Base-by-base conservation (phyloP, 163 green algal species). In the Chlamydomonas reinhardtii region DNA sequence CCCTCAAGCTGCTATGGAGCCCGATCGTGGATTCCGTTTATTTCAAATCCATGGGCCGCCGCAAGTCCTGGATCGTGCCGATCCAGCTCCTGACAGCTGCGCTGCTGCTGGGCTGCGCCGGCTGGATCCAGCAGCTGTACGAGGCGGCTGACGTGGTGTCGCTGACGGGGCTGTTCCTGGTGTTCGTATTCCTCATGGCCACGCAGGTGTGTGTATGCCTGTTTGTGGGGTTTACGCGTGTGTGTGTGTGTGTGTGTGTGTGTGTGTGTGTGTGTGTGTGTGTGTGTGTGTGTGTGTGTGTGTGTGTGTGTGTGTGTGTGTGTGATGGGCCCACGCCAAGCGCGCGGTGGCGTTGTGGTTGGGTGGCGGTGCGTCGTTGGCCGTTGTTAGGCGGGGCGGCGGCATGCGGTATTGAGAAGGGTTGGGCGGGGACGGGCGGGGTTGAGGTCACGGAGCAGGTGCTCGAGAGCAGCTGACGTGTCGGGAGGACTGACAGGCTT, bases 1-100 rank as follows among this genome's bases (percentile, higher is more conserved):
- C 93, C n/a, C 96, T 98, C 89, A 99, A 99, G 92, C 93, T 99
- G 74, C 91, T 99, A 35, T 99, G 97, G 97, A 95, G 88, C 84
- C 97, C 97, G 3, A 93, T 99, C 29, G 97, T 99, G 11, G 97
- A 99, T 89, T 94, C 86, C 4, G 34, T 97, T 4, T 97, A 97
- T 93, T 77, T 82, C 64, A 61, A 78, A 0, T 31, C 70, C 0
- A 84, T 98, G 43, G 96, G 97, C 1, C 87, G 94, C 20, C 91
- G 97, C n/a, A 97, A 98, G 91, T 96, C 88, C 32, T 99, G 97
- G 97, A 96, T 98, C 65, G 88, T 99, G 27, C 95, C 96, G 29
- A 85, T 98, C 35, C 94, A 97, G 89, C 88, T 94, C 9, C 61
- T 87, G 5, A 87, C 81, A 0, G 81, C 81, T 0, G 52, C 31